Evolutionary conservation across 192 early-diverging fungal species (phyloP).

Genomic region (Dissophora globulifera): DNA sequence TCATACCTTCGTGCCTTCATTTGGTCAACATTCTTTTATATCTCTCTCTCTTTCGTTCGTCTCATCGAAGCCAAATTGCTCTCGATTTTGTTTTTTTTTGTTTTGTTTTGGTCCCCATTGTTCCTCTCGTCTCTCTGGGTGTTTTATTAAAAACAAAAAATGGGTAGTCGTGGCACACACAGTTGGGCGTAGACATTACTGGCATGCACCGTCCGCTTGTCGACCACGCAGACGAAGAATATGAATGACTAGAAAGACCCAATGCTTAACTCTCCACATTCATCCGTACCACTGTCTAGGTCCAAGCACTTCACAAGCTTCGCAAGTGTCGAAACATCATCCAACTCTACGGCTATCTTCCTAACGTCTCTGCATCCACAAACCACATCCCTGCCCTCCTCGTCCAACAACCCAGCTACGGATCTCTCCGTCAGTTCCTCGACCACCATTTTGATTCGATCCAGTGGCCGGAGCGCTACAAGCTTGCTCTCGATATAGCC

Average conservation of each 20-base stretch:
- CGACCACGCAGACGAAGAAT: too few relatives aligned
- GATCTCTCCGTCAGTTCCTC: constrained; percentile 50
- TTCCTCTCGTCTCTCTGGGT: constrained; percentile 7
- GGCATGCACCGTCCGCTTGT: too few relatives aligned
- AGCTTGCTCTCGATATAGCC: constrained; percentile 42
- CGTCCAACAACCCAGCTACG: constrained; percentile 38
- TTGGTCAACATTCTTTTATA: constrained; percentile 25
- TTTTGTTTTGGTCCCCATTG: background rate
- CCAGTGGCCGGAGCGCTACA: constrained; percentile 52
- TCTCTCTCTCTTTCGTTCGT: background rate
- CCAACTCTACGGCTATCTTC: constrained; percentile 51
- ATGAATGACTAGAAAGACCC: too few relatives aligned
- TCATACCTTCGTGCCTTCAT: constrained; percentile 31
- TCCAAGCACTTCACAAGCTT: constrained; percentile 46
- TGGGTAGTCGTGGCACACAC: too few relatives aligned
- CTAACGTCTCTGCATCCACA: constrained; percentile 17
- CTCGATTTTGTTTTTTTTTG: background rate
- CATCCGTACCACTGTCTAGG: constrained; percentile 13
- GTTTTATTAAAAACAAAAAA: background rate
- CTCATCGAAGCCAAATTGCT: background rate
- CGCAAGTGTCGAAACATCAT: constrained; percentile 49
- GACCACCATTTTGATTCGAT: constrained; percentile 46
- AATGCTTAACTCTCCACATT: too few relatives aligned
- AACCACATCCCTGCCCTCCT: constrained; percentile 39
- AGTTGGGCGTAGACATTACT: too few relatives aligned